Evolutionary conservation across 306 rosid genomes (phyloP).

Genomic region (Prunus mume): DNA sequence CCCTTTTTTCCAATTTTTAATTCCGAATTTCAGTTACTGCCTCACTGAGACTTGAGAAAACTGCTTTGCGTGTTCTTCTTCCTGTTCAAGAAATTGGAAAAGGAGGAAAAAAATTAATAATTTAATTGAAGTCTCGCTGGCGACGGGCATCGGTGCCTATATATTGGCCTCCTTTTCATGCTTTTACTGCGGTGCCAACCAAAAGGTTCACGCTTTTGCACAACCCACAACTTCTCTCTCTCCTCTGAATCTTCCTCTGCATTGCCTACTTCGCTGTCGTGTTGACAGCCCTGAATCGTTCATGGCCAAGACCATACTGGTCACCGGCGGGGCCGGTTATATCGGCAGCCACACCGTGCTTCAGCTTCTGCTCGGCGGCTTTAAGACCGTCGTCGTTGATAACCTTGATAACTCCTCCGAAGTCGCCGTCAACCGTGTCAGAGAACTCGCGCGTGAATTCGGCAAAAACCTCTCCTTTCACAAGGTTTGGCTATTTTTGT

Average conservation of each 20-base stretch:
- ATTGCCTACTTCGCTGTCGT: not conserved
- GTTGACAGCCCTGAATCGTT: not conserved
- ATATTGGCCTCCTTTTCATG: conserved; percentile 22
- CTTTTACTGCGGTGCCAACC: not conserved
- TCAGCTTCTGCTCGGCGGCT: conserved; percentile 79
- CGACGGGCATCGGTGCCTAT: conserved; percentile 30
- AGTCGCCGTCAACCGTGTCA: conserved; percentile 55
- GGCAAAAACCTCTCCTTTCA: conserved; percentile 77
- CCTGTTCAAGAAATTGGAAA: not conserved
- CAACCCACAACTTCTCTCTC: not conserved
- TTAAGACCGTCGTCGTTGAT: conserved; percentile 67
- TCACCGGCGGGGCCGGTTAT: conserved; percentile 98
- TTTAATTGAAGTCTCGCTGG: conserved; percentile 8
- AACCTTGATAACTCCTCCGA: conserved; percentile 84
- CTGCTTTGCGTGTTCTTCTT: not conserved
- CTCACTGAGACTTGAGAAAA: not conserved
- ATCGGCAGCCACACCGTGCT: conserved; percentile 92
- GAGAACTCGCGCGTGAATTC: conserved; percentile 68
- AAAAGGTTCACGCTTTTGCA: not conserved
- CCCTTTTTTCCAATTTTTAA: not conserved
- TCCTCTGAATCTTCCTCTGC: not conserved
- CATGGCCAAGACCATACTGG: conserved; percentile 58
- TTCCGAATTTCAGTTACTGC: not conserved
- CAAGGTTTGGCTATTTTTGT: conserved; percentile 42
- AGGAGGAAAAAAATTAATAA: not conserved